Percentiles rank a stretch among this genome's conserved stretches.
Conservation (phyloP, 176 grass and related monocot genomes). For the Carex kokanica region DNA sequence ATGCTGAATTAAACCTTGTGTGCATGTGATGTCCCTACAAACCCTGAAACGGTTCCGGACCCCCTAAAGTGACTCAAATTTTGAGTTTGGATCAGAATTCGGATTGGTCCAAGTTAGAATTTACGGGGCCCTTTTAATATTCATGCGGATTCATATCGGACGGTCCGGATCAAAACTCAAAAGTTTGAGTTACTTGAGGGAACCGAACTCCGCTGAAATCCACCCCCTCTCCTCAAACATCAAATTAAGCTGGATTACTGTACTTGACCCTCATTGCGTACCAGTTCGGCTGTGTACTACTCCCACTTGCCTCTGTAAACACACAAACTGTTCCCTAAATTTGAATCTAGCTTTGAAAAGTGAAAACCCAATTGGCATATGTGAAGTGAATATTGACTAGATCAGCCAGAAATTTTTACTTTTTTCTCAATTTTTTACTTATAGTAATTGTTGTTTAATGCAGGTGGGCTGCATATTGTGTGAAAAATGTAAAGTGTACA, state of each 20-base stretch:
- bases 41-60: too few relatives aligned
- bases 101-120: too few relatives aligned
- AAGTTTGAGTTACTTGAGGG: too few relatives aligned
- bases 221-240: neutral
- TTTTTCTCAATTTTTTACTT: neutral
- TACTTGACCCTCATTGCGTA: neutral
- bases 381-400: neutral
- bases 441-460: neutral
- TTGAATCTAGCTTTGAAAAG: neutral
- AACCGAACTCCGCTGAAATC: too few relatives aligned
- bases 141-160: too few relatives aligned
- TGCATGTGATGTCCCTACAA: too few relatives aligned
- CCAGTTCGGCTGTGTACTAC: neutral
- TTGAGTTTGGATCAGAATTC: too few relatives aligned
- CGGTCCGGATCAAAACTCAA: too few relatives aligned
- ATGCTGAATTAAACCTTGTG: neutral
- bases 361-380: neutral
- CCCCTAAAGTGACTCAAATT: too few relatives aligned
- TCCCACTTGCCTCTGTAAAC: neutral
- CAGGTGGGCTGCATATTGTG: slow-evolving; percentile 26
- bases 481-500: slow-evolving; percentile 29
- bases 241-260: neutral
- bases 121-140: too few relatives aligned
- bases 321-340: neutral
- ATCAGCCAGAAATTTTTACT: neutral